A percentile compares a stretch with the other conserved stretches of the same genome.
Evolutionary conservation across 2,329 filamentous ascomycete genomes (phyloP).

Genomic region (Xylariomycetidae sp.): DNA sequence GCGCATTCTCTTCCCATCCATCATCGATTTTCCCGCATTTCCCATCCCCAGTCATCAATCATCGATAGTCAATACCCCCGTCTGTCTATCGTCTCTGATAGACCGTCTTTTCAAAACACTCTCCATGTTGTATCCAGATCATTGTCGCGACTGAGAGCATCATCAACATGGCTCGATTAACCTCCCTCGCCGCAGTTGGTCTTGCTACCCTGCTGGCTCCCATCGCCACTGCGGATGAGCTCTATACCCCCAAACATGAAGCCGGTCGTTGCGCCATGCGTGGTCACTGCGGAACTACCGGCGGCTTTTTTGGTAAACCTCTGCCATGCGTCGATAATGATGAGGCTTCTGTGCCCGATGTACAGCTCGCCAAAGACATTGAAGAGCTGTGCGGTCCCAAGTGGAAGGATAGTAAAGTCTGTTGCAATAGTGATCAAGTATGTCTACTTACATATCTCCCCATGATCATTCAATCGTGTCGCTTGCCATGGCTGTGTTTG

Average conservation of each 20-base stretch:
- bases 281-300: constrained; percentile 86
- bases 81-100: too few species aligned
- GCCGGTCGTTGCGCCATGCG: constrained; percentile 84
- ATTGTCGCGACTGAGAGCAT: too few species aligned
- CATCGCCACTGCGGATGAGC: constrained; percentile 22
- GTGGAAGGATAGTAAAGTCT: constrained; percentile 80
- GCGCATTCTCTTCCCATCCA: too few species aligned
- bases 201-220: constrained; percentile 30
- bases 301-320: constrained; percentile 86
- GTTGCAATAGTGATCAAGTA: constrained; percentile 78
- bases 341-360: constrained; percentile 68
- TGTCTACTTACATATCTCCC: constrained; percentile 9
- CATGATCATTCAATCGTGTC: too few species aligned
- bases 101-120: too few species aligned
- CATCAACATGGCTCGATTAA: constrained; percentile 33
- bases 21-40: too few species aligned
- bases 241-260: constrained; percentile 66
- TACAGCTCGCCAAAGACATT: constrained; percentile 68
- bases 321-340: constrained; percentile 92
- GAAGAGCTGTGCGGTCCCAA: constrained; percentile 81
- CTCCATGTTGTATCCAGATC: too few species aligned
- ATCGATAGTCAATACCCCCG: too few species aligned
- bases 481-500: too few species aligned
- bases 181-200: constrained; percentile 27
- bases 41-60: too few species aligned